phyloP scores from a whole-genome alignment of 768 basidiomycete genomes.

The Sistotremastrum suecicum region DNA sequence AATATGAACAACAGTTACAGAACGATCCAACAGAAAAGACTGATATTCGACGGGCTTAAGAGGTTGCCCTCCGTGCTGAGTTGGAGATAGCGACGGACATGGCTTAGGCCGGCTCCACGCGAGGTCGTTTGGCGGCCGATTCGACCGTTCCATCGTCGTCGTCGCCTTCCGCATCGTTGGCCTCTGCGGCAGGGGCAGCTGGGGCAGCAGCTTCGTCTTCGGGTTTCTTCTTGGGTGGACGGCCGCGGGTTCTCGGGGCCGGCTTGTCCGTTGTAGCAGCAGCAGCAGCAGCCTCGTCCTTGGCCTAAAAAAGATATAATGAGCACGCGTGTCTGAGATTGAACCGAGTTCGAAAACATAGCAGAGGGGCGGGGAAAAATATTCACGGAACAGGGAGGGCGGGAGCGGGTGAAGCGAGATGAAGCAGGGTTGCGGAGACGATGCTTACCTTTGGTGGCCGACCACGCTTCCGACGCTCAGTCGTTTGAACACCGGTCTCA shows the following conservation, averaged over 20 bases:
- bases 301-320: too few relatives aligned
- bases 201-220: constrained; percentile 30
- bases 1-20: too few relatives aligned
- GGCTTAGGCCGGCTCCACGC: too few relatives aligned
- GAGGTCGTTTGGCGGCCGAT: not conserved
- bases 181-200: constrained; percentile 21
- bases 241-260: too few relatives aligned
- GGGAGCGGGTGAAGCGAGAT: not conserved
- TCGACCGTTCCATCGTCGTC: constrained; percentile 16
- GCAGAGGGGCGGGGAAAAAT: not conserved
- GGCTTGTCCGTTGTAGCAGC: too few relatives aligned
- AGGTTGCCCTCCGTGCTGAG: too few relatives aligned
- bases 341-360: too few relatives aligned
- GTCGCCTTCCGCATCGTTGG: constrained; percentile 22
- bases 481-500: constrained; percentile 7
- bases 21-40: too few relatives aligned
- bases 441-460: constrained; percentile 36
- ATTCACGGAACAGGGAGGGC: not conserved
- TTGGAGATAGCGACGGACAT: too few relatives aligned
- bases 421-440: not conserved
- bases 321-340: too few relatives aligned
- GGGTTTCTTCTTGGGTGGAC: constrained; percentile 18
- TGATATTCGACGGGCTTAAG: too few relatives aligned
- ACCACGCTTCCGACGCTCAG: constrained; percentile 31
- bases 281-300: too few relatives aligned